A percentile compares a stretch with the other conserved stretches of the same genome.
phyloP scores from a whole-genome alignment of 768 basidiomycete genomes.

The Suillus decipiens region DNA sequence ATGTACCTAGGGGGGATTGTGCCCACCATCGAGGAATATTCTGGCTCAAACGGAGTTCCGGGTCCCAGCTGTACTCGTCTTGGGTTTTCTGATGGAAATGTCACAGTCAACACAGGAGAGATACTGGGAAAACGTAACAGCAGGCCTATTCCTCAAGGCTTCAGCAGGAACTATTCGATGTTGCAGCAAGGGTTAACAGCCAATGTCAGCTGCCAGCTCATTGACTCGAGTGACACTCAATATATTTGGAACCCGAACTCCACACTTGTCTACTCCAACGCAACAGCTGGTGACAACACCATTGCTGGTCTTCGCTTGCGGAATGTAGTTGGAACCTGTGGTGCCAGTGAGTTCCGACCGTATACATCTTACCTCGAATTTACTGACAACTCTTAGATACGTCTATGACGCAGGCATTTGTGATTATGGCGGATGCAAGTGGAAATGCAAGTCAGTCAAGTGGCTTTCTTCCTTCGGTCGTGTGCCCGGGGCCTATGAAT shows the following conservation, averaged over 20 bases:
- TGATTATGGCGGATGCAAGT: too few species aligned
- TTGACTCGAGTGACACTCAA: neutral
- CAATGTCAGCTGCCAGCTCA: neutral
- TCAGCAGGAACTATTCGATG: slow-evolving; percentile 1
- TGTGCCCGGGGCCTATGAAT: too few species aligned
- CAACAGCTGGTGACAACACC: neutral
- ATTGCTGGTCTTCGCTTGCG: neutral
- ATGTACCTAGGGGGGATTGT: slow-evolving; percentile 5
- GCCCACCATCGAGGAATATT: slow-evolving; percentile 4
- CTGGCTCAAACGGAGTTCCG: slow-evolving; percentile 5
- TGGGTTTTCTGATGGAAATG: slow-evolving; percentile 9
- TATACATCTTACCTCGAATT: neutral
- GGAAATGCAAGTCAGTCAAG: too few species aligned
- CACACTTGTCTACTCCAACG: neutral
- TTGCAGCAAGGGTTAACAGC: slow-evolving; percentile 12
- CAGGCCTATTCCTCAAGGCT: too few species aligned
- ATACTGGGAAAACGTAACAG: too few species aligned
- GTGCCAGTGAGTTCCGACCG: neutral
- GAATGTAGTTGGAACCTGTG: slow-evolving; percentile 6
- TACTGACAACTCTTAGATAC: neutral
- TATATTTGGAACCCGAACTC: neutral
- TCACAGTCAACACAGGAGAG: neutral
- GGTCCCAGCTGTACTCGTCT: neutral
- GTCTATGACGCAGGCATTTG: neutral
- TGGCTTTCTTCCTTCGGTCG: too few species aligned